Evolutionary conservation across 768 basidiomycete genomes (phyloP).

Genomic region (Vararia minispora): DNA sequence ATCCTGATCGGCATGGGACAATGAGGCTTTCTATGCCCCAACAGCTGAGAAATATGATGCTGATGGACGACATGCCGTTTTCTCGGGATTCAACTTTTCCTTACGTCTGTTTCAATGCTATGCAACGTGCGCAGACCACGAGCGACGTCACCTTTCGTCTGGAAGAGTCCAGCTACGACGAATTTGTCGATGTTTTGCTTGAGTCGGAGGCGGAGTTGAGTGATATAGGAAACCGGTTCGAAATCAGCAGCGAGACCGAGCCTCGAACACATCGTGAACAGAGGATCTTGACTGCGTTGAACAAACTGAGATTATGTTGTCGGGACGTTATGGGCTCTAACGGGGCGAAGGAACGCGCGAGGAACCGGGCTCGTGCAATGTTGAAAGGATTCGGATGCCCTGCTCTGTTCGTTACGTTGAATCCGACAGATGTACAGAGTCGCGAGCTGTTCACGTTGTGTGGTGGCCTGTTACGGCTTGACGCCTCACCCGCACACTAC

Average conservation of each 20-base stretch:
- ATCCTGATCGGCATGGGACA: neutral
- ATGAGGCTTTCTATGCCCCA: neutral
- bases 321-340: neutral
- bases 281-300: neutral
- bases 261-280: neutral
- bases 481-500: too few relatives aligned
- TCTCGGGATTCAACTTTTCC: neutral
- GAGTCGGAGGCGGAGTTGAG: neutral
- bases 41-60: neutral
- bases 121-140: neutral
- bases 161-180: neutral
- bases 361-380: neutral
- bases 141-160: neutral
- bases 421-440: constrained; percentile 32
- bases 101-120: neutral
- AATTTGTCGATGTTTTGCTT: neutral
- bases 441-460: constrained; percentile 29
- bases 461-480: constrained; percentile 25
- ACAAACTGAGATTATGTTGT: neutral
- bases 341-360: neutral
- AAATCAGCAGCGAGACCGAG: neutral
- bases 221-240: neutral
- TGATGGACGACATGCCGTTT: neutral
- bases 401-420: constrained; percentile 10
- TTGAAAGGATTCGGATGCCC: neutral